Evolutionary conservation across 73 alveolate genomes (phyloP).

Genomic region (Paramecium biaurelia): DNA sequence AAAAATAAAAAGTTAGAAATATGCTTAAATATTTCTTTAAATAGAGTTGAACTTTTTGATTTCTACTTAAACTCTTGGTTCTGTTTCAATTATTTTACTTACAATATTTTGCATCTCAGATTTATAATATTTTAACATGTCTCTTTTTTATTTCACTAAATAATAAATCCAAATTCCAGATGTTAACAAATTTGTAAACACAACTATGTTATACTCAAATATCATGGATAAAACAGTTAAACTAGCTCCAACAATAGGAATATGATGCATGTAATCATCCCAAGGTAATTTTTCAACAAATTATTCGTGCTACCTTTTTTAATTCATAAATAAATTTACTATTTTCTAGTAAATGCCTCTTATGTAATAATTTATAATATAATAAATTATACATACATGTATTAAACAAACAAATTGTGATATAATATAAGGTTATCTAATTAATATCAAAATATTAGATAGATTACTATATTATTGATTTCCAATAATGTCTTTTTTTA

Average conservation of each 20-base stretch:
- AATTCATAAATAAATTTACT: not conserved
- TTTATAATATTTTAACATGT: not conserved
- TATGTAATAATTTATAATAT: not conserved
- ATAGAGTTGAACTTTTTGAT: not conserved
- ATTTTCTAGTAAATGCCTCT: not conserved
- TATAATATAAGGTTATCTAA: not conserved
- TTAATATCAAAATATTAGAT: not conserved
- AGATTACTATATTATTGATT: not conserved
- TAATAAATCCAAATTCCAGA: not conserved
- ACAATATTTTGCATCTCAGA: not conserved
- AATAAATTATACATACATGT: not conserved
- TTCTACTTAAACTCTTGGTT: not conserved
- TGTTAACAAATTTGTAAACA: not conserved
- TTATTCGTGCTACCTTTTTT: not conserved
- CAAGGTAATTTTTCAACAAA: not conserved
- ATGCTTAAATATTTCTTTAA: not conserved
- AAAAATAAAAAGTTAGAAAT: not conserved
- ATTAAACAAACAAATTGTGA: not conserved
- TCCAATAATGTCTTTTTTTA: too few relatives aligned
- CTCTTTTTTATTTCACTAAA: not conserved
- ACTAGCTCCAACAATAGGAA: not conserved
- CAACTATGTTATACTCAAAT: not conserved
- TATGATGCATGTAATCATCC: not conserved
- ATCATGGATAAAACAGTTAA: not conserved
- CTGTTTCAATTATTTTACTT: not conserved